These are phyloP conservation scores for Aspergillus arachidicola DNA, from an alignment of 2,329 filamentous ascomycete species.

Conservation along the genomic window DNA sequence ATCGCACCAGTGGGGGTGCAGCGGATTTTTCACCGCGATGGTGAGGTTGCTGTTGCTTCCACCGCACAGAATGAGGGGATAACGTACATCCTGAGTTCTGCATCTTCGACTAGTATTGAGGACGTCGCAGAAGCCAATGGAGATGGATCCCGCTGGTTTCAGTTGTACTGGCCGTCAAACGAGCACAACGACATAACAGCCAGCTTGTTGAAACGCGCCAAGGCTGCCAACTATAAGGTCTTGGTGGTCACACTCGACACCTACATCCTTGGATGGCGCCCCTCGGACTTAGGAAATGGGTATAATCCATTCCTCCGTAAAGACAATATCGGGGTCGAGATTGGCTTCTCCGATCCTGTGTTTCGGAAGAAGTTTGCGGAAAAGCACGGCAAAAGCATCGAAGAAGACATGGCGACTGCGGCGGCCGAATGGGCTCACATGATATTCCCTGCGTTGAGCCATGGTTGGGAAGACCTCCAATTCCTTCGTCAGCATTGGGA, in stretches of 20 bases:
- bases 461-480: slow-evolving; percentile 62
- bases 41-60: slow-evolving; percentile 63
- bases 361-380: slow-evolving; percentile 60
- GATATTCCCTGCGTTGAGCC: slow-evolving; percentile 56
- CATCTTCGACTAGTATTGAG: slow-evolving; percentile 64
- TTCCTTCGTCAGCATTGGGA: slow-evolving; percentile 61
- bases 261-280: slow-evolving; percentile 68
- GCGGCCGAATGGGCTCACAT: slow-evolving; percentile 54
- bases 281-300: slow-evolving; percentile 63
- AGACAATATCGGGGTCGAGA: slow-evolving; percentile 54
- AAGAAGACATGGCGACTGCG: slow-evolving; percentile 52
- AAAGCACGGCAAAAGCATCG: slow-evolving; percentile 41
- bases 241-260: slow-evolving; percentile 75
- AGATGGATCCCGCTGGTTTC: slow-evolving; percentile 65
- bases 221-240: slow-evolving; percentile 62
- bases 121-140: slow-evolving; percentile 63
- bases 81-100: slow-evolving; percentile 68
- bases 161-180: slow-evolving; percentile 69
- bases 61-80: slow-evolving; percentile 62
- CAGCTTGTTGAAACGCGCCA: slow-evolving; percentile 63
- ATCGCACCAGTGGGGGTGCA: slow-evolving; percentile 72
- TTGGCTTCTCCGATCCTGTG: slow-evolving; percentile 67
- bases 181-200: slow-evolving; percentile 64
- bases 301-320: slow-evolving; percentile 45
- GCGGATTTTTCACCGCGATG: slow-evolving; percentile 65